phyloP scores from a whole-genome alignment of 2,329 filamentous ascomycete species.

The Aspergillus terreus region DNA sequence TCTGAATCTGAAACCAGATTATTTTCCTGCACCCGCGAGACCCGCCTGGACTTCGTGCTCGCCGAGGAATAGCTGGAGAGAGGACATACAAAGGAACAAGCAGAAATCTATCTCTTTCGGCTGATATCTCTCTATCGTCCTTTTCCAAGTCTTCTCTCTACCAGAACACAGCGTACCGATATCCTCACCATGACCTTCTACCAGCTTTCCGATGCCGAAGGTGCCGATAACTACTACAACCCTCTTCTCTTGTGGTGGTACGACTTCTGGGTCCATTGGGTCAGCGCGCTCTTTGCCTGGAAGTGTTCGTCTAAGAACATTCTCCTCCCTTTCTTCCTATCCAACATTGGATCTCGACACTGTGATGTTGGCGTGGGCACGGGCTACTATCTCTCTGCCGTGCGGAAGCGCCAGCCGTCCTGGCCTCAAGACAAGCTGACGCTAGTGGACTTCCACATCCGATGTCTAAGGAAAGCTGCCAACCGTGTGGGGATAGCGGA shows the following conservation, averaged over 20 bases:
- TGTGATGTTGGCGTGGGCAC: constrained; percentile 30
- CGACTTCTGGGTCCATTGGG: constrained; percentile 2
- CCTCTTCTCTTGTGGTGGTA: not conserved
- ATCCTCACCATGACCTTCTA: no score
- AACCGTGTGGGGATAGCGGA: constrained; percentile 4
- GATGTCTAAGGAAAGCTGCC: constrained; percentile 2
- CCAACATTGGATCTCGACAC: constrained; percentile 19
- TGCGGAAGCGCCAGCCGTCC: constrained; percentile 4
- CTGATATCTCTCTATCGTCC: no score
- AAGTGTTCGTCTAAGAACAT: constrained; percentile 17
- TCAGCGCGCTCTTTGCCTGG: constrained; percentile 25
- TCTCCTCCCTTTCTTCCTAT: constrained; percentile 23
- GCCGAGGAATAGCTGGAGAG: no score
- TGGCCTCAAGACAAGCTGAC: constrained; percentile 12
- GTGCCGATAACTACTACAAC: not conserved
- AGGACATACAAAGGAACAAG: no score
- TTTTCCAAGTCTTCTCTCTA: no score
- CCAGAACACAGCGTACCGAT: no score
- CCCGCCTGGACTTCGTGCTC: no score
- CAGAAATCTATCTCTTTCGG: no score
- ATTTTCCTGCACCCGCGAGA: no score
- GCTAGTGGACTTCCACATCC: constrained; percentile 19
- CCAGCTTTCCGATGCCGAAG: not conserved
- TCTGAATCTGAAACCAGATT: no score
- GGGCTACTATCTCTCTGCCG: constrained; percentile 22